Evolutionary conservation across 495 filamentous ascomycete genomes (phyloP), one percentile per base, ranked within the genome.

Genomic region (Aspergillus taichungensis): DNA sequence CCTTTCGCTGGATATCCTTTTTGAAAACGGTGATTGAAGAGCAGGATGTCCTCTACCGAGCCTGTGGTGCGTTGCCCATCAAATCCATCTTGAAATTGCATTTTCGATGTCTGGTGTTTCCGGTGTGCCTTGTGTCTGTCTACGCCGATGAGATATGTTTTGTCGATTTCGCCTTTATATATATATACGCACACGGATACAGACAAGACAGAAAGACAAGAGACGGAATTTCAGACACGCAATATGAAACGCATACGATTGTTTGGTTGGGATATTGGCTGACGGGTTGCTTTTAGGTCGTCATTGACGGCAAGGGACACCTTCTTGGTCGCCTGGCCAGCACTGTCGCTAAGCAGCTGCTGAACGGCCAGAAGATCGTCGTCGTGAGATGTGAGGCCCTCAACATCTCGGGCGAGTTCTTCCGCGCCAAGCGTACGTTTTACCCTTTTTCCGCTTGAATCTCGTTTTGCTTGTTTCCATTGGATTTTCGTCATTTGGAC

Each of bases 391-490:
- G 87, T 78, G 92, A 98, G 73, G 87, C 85, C 62, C 82, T 98
- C 66, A 97, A 97, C 82, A 97, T 98, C 81, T 98, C 92, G 60
- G 92, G 92, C 76, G 92, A 96, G 77, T 98, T 98, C 87, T 98
- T 97, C 84, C 88, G 92, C 64, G 83, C 90, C 61, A 98, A 98
- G 82, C 84, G 92, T 98, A 94, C 74, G 92, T 91, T 68, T 34
- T 52, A 50, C 54, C 49, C 51, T 45, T 52, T 41, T 62, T 41
- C 44, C 43, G 40, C 18, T 51, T 39, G 45, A 24, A 24, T 46
- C 33, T 49, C 10, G 42, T 50, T 44, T 32, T 35, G 38, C 30
- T 46, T 42, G 32, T 42, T 36, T 48, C 36, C 53, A 24, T 39
- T 14, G 34, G 29, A 32, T 13, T 31, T 30, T 43, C 35, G 37